These are phyloP conservation scores for Globisporangium orthogonon DNA, from an alignment of 352 stramenopile genomes.

Conservation along the genomic window DNA sequence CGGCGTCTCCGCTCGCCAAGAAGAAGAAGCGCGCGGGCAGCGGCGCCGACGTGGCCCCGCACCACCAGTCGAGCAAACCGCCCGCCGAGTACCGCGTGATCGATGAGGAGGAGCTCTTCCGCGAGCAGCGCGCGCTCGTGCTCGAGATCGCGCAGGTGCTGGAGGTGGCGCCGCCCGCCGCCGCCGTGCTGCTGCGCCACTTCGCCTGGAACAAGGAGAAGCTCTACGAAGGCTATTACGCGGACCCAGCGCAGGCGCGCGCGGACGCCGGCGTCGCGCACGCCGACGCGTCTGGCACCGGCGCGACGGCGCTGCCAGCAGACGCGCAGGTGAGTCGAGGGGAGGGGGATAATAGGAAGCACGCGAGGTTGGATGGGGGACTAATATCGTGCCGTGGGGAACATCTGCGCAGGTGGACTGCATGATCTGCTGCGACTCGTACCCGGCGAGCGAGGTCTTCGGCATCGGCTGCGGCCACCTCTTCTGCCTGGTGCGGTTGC, in stretches of 20 bases:
- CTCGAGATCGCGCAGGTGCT: slow-evolving; percentile 71
- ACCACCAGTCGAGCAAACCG: slow-evolving; percentile 15
- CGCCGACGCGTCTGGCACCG: slow-evolving; percentile 31
- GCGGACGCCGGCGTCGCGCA: slow-evolving; percentile 58
- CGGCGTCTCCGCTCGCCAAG: slow-evolving; percentile 20
- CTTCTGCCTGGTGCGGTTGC: slow-evolving; percentile 91
- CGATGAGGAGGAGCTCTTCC: slow-evolving; percentile 72
- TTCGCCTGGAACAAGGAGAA: slow-evolving; percentile 90
- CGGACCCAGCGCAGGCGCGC: slow-evolving; percentile 48
- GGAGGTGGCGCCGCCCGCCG: slow-evolving; percentile 53
- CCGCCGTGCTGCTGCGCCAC: slow-evolving; percentile 74
- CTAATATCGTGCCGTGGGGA: background rate
- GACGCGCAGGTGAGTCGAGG: slow-evolving; percentile 18
- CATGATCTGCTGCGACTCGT: slow-evolving; percentile 95
- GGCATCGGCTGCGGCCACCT: slow-evolving; percentile 95
- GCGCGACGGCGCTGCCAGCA: slow-evolving; percentile 24
- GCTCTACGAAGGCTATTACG: slow-evolving; percentile 83
- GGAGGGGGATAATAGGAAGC: slow-evolving; percentile 12
- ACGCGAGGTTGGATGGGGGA: background rate
- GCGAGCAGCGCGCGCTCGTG: slow-evolving; percentile 56
- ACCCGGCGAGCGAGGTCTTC: slow-evolving; percentile 62
- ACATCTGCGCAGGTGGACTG: slow-evolving; percentile 45
- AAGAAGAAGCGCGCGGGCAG: slow-evolving; percentile 72
- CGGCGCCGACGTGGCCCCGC: slow-evolving; percentile 14
- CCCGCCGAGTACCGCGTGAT: slow-evolving; percentile 77